Base-by-base conservation (phyloP, 345 rosid genomes). In the Aegle marmelos region DNA sequence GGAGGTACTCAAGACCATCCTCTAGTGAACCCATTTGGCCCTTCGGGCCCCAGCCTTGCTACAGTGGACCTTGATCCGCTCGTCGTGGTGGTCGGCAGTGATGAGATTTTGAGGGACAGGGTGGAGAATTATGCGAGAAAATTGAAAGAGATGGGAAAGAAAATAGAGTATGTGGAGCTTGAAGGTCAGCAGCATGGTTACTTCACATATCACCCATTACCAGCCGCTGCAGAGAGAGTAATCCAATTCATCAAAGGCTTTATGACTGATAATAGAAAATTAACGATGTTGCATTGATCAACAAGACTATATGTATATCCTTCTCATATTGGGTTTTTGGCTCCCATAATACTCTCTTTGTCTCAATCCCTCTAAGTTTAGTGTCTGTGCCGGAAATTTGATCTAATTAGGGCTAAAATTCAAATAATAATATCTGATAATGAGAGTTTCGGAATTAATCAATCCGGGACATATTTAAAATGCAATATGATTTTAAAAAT, bases 101-200 rank as follows among this genome's bases (percentile, higher is more conserved):
- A 14, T 11, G 69, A 76, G 17, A 70, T 80, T 19, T 22, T 71
- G 72, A 76, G 50, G 30, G 76, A 80, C 24, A 14, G 79, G 58
- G 74, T 53, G 34, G 57, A 39, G 36, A 45, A 76, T 50, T 65
- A 64, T 19, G 53, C 69, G 2, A 70, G 21, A 48, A 70, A 73
- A 45, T 54, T 80, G 7, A 65, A 64, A 41, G 60, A 54, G 9
- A 5, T 70, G 67, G 79, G 76, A 72, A 80, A 76, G 71, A 69
- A 30, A 4, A 72, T 70, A 9, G 68, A 70, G 0, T 76, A 80
- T 53, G 27, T 54, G 8, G 68, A 37, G 56, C 53, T 76, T 19
- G 58, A n/a, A 63, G 73, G 76, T 0, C 63, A 34, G 31, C 31
- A n/a, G 36, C 83, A 80, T 58, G 41, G 58, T 33, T 80, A 74